Percentiles rank a stretch among this genome's conserved stretches.
These are phyloP conservation scores for Sugiyamaella marilandica DNA, from an alignment of 805 yeast genomes.

Conservation along the genomic window DNA sequence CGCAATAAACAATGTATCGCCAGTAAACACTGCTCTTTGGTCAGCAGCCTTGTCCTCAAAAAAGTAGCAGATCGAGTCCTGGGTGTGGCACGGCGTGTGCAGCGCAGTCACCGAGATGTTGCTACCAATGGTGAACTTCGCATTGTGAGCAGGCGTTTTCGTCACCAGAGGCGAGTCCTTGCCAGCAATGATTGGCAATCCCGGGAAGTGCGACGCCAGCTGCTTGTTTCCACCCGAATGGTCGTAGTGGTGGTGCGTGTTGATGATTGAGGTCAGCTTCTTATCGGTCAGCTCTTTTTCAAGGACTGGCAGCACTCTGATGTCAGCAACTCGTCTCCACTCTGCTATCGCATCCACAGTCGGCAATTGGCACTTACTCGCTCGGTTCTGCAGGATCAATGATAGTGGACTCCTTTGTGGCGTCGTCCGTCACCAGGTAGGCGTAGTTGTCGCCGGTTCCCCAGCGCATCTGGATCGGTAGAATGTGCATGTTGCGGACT, in stretches of 20 bases:
- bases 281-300: slow-evolving; percentile 36
- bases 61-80: slow-evolving; percentile 88
- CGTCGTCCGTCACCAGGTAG: slow-evolving; percentile 68
- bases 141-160: slow-evolving; percentile 62
- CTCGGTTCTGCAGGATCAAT: slow-evolving; percentile 90
- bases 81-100: slow-evolving; percentile 97
- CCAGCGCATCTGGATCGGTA: slow-evolving; percentile 90
- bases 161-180: slow-evolving; percentile 70
- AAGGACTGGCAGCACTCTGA: slow-evolving; percentile 42
- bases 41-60: slow-evolving; percentile 59
- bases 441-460: slow-evolving; percentile 88
- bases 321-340: background rate
- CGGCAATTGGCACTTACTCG: slow-evolving; percentile 36
- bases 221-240: slow-evolving; percentile 82
- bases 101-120: slow-evolving; percentile 66
- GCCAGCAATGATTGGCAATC: slow-evolving; percentile 75
- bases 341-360: background rate
- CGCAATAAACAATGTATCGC: slow-evolving; percentile 88
- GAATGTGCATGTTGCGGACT: slow-evolving; percentile 60
- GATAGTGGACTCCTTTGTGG: slow-evolving; percentile 65
- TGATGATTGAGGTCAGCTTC: slow-evolving; percentile 71
- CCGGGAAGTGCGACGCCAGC: slow-evolving; percentile 32
- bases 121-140: slow-evolving; percentile 58
- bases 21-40: slow-evolving; percentile 80
- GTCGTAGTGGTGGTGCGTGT: slow-evolving; percentile 95